A percentile compares a stretch with the other conserved stretches of the same genome.
Conservation (phyloP, 2,329 filamentous ascomycete genomes). For the Neoscytalidium dimidiatum region DNA sequence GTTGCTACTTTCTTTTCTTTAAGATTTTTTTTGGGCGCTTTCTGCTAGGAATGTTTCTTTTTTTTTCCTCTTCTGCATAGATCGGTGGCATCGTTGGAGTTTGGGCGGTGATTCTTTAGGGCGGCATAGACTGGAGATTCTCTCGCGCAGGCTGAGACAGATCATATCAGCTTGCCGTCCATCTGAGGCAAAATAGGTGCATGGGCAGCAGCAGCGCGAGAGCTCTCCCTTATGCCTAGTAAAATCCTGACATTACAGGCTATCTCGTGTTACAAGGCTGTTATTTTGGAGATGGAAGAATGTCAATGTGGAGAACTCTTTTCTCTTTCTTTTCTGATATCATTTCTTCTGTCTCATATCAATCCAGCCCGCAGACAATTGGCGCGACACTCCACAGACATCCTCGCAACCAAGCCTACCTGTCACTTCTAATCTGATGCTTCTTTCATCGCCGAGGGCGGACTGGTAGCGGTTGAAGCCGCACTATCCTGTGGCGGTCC, state of each 20-base stretch:
- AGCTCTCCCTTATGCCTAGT: background rate
- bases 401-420: no score
- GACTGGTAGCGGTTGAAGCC: conserved; percentile 14
- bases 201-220: background rate
- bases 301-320: background rate
- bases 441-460: background rate
- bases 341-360: background rate
- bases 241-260: background rate
- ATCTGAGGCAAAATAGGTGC: background rate
- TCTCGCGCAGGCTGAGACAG: background rate
- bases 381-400: background rate
- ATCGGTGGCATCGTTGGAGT: conserved; percentile 20
- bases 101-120: background rate
- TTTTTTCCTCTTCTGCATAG: conserved; percentile 26
- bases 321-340: background rate
- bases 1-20: background rate
- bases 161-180: background rate
- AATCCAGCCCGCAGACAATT: background rate
- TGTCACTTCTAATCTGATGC: background rate
- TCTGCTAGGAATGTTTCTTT: no score
- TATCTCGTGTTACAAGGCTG: background rate
- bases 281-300: background rate
- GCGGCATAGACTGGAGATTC: background rate
- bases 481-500: conserved; percentile 27
- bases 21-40: background rate